Percentiles rank a stretch among this genome's conserved stretches.
phyloP scores from a whole-genome alignment of 1,284 basidiomycete genomes.

The Marasmius sp. region DNA sequence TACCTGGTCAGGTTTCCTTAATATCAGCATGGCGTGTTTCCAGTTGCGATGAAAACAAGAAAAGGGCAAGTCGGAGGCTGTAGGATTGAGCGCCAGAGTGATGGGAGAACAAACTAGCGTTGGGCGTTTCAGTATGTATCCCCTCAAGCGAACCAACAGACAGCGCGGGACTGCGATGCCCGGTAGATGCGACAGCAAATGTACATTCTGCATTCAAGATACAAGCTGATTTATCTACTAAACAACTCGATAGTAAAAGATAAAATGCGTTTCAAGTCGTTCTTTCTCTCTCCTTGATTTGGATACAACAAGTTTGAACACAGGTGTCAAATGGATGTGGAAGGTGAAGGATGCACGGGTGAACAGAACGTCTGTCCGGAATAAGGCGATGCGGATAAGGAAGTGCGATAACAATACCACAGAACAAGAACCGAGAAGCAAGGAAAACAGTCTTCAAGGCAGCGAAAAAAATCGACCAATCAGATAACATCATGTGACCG shows the following conservation, averaged over 20 bases:
- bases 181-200: not conserved
- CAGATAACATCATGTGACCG: conserved; percentile 2
- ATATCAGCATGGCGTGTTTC: too few relatives aligned
- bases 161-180: not conserved
- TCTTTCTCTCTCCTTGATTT: conserved; percentile 5
- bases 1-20: too few relatives aligned
- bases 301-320: conserved; percentile 11
- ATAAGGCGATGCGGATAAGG: not conserved
- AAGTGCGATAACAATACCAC: conserved; percentile 2
- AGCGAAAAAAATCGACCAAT: not conserved
- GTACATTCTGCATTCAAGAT: conserved; percentile 5
- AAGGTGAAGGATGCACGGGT: not conserved
- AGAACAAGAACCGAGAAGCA: not conserved
- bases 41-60: too few relatives aligned
- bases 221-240: conserved; percentile 4
- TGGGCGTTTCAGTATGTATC: too few relatives aligned
- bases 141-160: too few relatives aligned
- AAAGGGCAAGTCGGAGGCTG: too few relatives aligned
- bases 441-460: not conserved
- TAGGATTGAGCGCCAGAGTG: too few relatives aligned
- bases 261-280: conserved; percentile 7
- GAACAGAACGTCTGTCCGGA: not conserved
- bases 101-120: too few relatives aligned
- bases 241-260: not conserved
- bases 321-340: not conserved